These are phyloP conservation scores for Cinnamomum micranthum DNA, from an alignment of 164 flowering plant species.

Conservation along the genomic window DNA sequence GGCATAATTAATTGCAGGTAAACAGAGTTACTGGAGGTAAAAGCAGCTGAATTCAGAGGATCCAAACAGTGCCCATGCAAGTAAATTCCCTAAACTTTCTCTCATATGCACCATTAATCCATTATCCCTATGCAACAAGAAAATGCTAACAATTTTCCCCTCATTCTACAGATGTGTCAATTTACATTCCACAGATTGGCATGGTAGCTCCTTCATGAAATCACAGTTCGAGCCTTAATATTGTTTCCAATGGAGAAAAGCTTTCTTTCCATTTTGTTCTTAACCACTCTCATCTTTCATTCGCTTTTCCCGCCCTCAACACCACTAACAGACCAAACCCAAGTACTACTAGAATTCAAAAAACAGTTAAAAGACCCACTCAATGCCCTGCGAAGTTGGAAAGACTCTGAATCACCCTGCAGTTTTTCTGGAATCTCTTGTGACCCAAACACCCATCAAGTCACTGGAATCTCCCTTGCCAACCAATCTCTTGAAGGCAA, in stretches of 20 bases:
- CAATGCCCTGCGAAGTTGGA: constrained; percentile 54
- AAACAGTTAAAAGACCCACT: constrained; percentile 55
- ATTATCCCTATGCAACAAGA: no score
- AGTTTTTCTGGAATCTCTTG: constrained; percentile 57
- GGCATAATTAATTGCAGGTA: no score
- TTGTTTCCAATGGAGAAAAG: constrained; percentile 1
- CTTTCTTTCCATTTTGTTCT: background rate
- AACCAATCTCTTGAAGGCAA: constrained; percentile 56
- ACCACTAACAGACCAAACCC: constrained; percentile 26
- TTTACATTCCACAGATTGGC: background rate
- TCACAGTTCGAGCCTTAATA: background rate
- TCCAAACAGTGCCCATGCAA: no score
- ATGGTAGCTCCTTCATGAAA: background rate
- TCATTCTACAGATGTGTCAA: background rate
- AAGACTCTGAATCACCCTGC: constrained; percentile 56
- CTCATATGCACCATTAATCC: no score
- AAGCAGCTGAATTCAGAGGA: no score
- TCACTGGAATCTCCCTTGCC: constrained; percentile 46
- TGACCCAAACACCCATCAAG: constrained; percentile 38
- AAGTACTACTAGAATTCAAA: constrained; percentile 67
- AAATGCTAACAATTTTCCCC: no score
- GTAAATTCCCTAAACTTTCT: no score
- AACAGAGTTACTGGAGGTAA: no score
- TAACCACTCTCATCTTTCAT: background rate
- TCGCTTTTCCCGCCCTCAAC: constrained; percentile 9